Evolutionary conservation across 352 stramenopile species (phyloP).

Genomic region (Halophytophthora batemanensis): DNA sequence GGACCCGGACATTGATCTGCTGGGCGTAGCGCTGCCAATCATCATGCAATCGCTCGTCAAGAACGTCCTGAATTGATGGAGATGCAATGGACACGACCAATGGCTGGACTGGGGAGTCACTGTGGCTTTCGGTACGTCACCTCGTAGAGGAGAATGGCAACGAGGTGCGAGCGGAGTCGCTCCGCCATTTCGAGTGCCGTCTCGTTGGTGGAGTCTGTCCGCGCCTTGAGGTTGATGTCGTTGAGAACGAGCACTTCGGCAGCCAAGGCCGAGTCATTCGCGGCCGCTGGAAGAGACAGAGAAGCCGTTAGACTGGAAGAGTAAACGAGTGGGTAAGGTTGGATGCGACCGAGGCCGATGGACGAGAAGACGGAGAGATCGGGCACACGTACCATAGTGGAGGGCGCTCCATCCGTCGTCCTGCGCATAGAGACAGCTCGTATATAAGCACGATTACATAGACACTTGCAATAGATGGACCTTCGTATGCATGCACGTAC

Average conservation of each 20-base stretch:
- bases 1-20: slow-evolving; percentile 89
- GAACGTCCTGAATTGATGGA: slow-evolving; percentile 48
- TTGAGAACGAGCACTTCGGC: slow-evolving; percentile 66
- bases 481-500: slow-evolving; percentile 26
- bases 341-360: slow-evolving; percentile 2
- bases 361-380: slow-evolving; percentile 5
- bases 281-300: slow-evolving; percentile 36
- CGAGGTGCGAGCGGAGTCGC: slow-evolving; percentile 64
- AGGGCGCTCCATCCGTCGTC: slow-evolving; percentile 74
- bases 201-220: slow-evolving; percentile 66
- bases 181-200: slow-evolving; percentile 78
- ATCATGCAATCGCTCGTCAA: slow-evolving; percentile 91
- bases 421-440: slow-evolving; percentile 21
- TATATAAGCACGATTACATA: slow-evolving; percentile 9
- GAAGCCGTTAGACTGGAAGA: slow-evolving; percentile 7
- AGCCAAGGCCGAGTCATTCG: slow-evolving; percentile 63
- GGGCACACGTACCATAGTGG: slow-evolving; percentile 72
- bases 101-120: not conserved
- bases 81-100: no score
- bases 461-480: slow-evolving; percentile 6
- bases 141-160: slow-evolving; percentile 73
- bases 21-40: slow-evolving; percentile 89
- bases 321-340: no score
- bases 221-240: slow-evolving; percentile 55
- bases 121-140: slow-evolving; percentile 53